Base-by-base conservation (phyloP, 768 basidiomycete genomes). In the Daedaleopsis sinensis region DNA sequence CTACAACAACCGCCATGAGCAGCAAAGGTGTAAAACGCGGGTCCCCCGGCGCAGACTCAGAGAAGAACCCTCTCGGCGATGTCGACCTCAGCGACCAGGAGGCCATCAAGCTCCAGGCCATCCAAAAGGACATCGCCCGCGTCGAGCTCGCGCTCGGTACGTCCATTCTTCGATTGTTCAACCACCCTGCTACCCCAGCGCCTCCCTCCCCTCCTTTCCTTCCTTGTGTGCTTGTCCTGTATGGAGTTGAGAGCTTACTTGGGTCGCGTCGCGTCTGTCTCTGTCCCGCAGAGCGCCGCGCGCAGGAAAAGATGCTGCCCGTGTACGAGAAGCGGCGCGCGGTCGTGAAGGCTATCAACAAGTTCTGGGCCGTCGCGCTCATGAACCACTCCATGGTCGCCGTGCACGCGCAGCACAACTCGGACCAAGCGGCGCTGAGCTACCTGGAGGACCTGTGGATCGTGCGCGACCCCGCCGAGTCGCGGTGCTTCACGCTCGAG, bases 361-460 rank as follows among this genome's bases (percentile, higher is more conserved):
- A 88, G 71, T 94, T 94, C 77, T 94, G 93, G 93, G 84, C 90
- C n/a, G 82, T 90, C 62, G 90, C 92, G 46, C 78, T 94, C 68
- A 83, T 91, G 84, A 90, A 92, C 77, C 79, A 91, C 74, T 67
- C 71, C 51, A 67, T 86, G 65, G 77, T 93, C 71, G 79, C 84
- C 39, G 78, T 88, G 66, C 84, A 88, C 72, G 81, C 81, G 36
- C 88, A 89, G 70, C 90, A 92, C 72, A 82, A 79, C 55, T 82
- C 87, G 19, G 95, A 97, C 76, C 85, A 89, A 72, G 80, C 86
- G 63, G 94, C 94, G 13, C 75, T 97, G 75, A 87, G 83, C 73
- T 92, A 89, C 73, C 79, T 96, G 60, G 89, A 93, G 70, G 93
- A 96, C 68, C 66, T 97, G 21, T 95, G 94, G 91, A 78, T 96